Conservation (phyloP, 805 yeast genomes). For the Pichia eremophila region DNA sequence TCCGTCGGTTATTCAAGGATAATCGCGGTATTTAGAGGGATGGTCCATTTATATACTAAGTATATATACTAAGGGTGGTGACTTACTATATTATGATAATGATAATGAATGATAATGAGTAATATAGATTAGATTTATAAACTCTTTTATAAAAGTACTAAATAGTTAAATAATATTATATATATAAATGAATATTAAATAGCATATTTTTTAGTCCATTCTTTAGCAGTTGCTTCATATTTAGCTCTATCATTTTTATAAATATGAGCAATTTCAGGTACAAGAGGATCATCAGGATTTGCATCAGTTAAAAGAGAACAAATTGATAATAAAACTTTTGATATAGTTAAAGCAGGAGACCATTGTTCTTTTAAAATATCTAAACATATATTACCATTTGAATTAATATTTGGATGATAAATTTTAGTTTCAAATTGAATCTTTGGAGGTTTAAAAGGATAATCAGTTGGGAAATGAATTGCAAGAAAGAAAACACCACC, state of each 20-base stretch:
- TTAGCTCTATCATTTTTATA: slow-evolving; percentile 90
- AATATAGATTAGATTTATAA: background rate
- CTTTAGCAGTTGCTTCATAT: slow-evolving; percentile 94
- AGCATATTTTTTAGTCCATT: slow-evolving; percentile 98
- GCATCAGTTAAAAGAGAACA: slow-evolving; percentile 96
- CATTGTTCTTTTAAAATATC: slow-evolving; percentile 97
- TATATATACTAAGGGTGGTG: no score
- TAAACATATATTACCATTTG: slow-evolving; percentile 91
- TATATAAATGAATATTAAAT: no score
- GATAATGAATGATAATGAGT: no score
- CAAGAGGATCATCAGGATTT: slow-evolving; percentile 97
- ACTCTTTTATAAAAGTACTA: no score
- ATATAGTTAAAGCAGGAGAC: slow-evolving; percentile 97
- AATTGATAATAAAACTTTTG: slow-evolving; percentile 88
- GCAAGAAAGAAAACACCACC: slow-evolving; percentile 90
- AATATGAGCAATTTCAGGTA: slow-evolving; percentile 94
- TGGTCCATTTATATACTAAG: no score
- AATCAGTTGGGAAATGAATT: slow-evolving; percentile 97
- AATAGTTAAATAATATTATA: no score
- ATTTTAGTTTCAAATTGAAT: slow-evolving; percentile 87
- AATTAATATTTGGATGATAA: slow-evolving; percentile 95
- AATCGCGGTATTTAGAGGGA: background rate
- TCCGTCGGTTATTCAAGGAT: background rate
- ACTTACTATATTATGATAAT: no score
- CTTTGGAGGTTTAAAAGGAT: slow-evolving; percentile 98